Percentiles rank a stretch among this genome's conserved stretches.
Conservation (phyloP, 2,329 filamentous ascomycete species). For the Sclerotinia glacialis region DNA sequence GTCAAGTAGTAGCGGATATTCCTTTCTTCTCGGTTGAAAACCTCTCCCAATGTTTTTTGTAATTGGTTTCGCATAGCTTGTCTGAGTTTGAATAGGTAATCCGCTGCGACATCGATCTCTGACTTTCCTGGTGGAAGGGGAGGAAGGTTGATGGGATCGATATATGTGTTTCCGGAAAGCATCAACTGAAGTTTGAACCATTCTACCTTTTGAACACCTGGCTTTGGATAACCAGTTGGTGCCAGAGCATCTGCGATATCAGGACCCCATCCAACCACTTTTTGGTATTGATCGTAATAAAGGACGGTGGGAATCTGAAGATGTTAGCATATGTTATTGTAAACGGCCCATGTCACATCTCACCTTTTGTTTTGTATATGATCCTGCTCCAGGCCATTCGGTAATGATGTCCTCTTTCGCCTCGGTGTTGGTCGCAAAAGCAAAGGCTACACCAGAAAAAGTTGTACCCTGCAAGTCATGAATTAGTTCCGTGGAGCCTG, state of each 20-base stretch:
- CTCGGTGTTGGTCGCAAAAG: constrained; percentile 91
- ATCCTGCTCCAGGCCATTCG: constrained; percentile 96
- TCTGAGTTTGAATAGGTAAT: constrained; percentile 96
- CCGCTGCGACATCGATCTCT: constrained; percentile 98
- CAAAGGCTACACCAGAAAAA: constrained; percentile 95
- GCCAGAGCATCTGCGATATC: constrained; percentile 97
- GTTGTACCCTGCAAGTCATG: constrained; percentile 71
- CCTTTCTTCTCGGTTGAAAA: constrained; percentile 96
- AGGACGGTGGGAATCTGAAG: constrained; percentile 92
- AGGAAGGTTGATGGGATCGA: constrained; percentile 97
- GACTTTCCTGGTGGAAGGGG: constrained; percentile 97
- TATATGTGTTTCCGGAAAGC: constrained; percentile 98
- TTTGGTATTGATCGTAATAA: constrained; percentile 99
- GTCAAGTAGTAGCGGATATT: constrained; percentile 98
- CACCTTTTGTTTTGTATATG: constrained; percentile 98
- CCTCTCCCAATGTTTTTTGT: constrained; percentile 93
- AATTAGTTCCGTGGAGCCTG: constrained; percentile 23
- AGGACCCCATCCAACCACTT: constrained; percentile 98
- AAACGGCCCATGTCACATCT: constrained; percentile 24
- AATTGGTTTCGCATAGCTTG: constrained; percentile 95
- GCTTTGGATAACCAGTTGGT: constrained; percentile 95
- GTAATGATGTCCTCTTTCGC: constrained; percentile 98
- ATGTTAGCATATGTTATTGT: constrained; percentile 28
- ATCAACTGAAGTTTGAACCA: constrained; percentile 99
- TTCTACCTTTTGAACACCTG: constrained; percentile 96